phyloP scores from a whole-genome alignment of 768 basidiomycete genomes.

The Pilatotrama ljubarskyi region DNA sequence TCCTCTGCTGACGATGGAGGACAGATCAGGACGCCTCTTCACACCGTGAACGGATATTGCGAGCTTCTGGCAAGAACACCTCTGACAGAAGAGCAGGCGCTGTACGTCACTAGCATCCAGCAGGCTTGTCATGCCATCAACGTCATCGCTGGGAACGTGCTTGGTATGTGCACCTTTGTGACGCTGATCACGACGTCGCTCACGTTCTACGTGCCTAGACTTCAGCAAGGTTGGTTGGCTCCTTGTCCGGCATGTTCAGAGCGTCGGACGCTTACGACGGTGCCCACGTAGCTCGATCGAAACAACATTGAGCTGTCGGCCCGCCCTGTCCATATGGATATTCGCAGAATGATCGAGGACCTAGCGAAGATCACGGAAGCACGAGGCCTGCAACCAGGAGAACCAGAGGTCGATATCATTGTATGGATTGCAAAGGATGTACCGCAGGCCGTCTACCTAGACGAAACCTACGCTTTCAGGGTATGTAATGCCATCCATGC shows the following conservation, averaged over 20 bases:
- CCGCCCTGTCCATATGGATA: constrained; percentile 28
- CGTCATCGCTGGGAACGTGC: constrained; percentile 33
- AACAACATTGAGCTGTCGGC: constrained; percentile 32
- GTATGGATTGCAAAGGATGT: constrained; percentile 26
- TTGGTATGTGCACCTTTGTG: constrained; percentile 21
- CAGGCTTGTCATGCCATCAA: constrained; percentile 34
- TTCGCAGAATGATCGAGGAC: constrained; percentile 31
- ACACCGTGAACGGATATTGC: constrained; percentile 33
- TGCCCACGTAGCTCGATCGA: constrained; percentile 24
- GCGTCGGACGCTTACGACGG: not conserved
- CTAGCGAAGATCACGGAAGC: constrained; percentile 30
- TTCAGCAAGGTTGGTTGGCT: constrained; percentile 30
- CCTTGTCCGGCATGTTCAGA: not conserved
- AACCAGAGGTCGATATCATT: constrained; percentile 27
- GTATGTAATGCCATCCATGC: constrained; percentile 15
- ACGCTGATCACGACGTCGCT: not conserved
- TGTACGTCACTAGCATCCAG: constrained; percentile 31
- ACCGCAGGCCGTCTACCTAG: constrained; percentile 27
- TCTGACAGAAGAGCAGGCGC: constrained; percentile 28
- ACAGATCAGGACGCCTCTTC: constrained; percentile 31
- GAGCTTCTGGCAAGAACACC: constrained; percentile 29
- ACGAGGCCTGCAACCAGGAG: constrained; percentile 20
- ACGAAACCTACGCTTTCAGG: constrained; percentile 31
- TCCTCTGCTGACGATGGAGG: not conserved
- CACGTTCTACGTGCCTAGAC: constrained; percentile 12